Evolutionary conservation across 257 asterid species (phyloP).

Genomic region (Solanum medicagineum): DNA sequence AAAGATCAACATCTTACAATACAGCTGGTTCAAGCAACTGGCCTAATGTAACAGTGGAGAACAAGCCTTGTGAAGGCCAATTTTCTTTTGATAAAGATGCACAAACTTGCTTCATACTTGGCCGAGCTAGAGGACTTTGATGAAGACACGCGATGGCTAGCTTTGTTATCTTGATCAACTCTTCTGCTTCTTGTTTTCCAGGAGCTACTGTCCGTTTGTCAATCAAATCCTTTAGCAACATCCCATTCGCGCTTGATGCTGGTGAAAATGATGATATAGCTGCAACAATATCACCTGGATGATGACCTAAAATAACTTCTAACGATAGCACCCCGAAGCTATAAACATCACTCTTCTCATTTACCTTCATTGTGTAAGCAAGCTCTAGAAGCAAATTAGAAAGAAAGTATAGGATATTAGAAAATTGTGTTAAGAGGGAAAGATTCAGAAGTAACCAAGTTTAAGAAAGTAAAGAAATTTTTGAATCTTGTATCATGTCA

Average conservation of each 20-base stretch:
- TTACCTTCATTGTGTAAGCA: slow-evolving; percentile 21
- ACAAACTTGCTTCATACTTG: slow-evolving; percentile 14
- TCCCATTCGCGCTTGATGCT: neutral
- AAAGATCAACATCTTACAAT: neutral
- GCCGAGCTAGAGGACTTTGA: slow-evolving; percentile 13
- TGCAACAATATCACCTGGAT: slow-evolving; percentile 16
- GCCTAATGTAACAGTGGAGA: neutral
- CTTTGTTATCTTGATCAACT: slow-evolving; percentile 3
- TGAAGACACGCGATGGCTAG: slow-evolving; percentile 8
- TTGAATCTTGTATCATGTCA: too few relatives aligned
- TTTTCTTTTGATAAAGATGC: slow-evolving; percentile 6
- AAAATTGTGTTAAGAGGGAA: neutral
- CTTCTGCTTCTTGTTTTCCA: neutral
- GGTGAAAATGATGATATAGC: neutral
- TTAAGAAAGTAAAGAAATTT: neutral
- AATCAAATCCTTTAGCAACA: slow-evolving; percentile 2
- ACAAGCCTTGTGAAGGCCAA: neutral
- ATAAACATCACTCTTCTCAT: slow-evolving; percentile 20
- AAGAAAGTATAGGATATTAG: neutral
- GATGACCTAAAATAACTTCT: slow-evolving; percentile 25
- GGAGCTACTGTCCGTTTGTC: slow-evolving; percentile 15
- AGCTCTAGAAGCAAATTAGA: slow-evolving; percentile 2
- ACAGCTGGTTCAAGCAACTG: neutral
- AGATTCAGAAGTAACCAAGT: neutral
- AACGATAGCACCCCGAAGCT: slow-evolving; percentile 20